Percentiles rank a stretch among this genome's conserved stretches.
These are phyloP conservation scores for Hura crepitans DNA, from an alignment of 441 rosid species.

Conservation along the genomic window DNA sequence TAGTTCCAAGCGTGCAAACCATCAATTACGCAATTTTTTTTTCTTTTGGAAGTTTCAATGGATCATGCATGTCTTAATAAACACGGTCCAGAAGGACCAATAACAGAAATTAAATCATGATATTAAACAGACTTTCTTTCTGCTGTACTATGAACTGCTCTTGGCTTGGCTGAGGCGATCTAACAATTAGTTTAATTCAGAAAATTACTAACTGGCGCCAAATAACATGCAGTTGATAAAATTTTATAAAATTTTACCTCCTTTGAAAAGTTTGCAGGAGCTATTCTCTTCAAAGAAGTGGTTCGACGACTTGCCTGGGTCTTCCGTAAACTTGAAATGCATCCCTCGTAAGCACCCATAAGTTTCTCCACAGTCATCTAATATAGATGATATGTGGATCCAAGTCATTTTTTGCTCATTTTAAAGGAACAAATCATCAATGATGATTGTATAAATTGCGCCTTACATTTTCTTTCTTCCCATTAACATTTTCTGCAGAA, in stretches of 20 bases:
- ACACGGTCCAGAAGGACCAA: neutral
- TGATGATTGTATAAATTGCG: constrained; percentile 14
- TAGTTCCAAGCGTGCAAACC: neutral
- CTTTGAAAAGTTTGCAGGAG: constrained; percentile 89
- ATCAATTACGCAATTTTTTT: neutral
- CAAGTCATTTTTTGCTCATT: neutral
- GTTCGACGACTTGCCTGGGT: constrained; percentile 57
- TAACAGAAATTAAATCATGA: neutral
- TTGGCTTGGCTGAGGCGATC: neutral
- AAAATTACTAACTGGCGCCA: no score
- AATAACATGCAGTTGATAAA: neutral
- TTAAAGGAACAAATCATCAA: constrained; percentile 1
- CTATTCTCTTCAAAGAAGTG: constrained; percentile 65
- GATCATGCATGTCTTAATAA: neutral
- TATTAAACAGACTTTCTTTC: neutral
- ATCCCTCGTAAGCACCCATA: constrained; percentile 63
- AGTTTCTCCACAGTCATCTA: constrained; percentile 74
- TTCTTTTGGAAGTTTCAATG: neutral
- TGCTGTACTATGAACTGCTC: neutral
- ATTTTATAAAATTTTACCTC: constrained; percentile 37
- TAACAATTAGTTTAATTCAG: neutral
- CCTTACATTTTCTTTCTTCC: constrained; percentile 56
- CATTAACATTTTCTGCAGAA: constrained; percentile 36
- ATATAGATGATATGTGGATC: constrained; percentile 15
- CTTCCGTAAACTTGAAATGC: constrained; percentile 60